Evolutionary conservation across 2,329 filamentous ascomycete species (phyloP).

Genomic region (Grosmannia serpens): DNA sequence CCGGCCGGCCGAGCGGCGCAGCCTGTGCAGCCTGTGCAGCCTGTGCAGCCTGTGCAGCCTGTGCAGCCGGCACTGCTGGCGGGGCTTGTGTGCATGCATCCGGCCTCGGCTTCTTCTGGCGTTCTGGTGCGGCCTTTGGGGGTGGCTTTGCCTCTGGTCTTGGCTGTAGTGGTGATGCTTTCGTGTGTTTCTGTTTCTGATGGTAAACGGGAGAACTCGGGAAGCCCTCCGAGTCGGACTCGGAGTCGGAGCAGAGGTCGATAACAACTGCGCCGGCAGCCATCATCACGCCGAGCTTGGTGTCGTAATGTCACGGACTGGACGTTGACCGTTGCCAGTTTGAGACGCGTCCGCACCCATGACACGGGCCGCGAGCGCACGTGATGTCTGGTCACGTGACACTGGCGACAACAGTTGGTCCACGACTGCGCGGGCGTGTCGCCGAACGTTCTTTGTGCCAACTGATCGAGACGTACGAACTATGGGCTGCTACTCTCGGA

Average conservation of each 20-base stretch:
- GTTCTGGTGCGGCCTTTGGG: background rate
- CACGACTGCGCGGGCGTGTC: no score
- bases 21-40: no score
- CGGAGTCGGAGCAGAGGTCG: background rate
- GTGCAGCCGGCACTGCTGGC: conserved; percentile 6
- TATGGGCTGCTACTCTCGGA: no score
- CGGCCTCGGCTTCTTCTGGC: background rate
- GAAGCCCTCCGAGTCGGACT: background rate
- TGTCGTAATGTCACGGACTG: background rate
- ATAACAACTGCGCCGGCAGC: background rate
- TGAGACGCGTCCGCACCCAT: background rate
- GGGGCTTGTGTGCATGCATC: background rate
- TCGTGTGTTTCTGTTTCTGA: no score
- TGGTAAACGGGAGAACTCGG: background rate
- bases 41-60: no score
- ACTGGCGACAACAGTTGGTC: no score
- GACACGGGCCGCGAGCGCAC: background rate
- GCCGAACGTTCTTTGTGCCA: no score
- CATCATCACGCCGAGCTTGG: background rate
- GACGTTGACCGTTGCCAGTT: background rate
- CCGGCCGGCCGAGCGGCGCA: background rate
- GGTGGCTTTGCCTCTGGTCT: background rate
- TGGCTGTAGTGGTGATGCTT: background rate
- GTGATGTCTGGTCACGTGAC: background rate
- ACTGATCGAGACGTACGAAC: no score